Percentiles rank a stretch among this genome's conserved stretches.
Evolutionary conservation across 805 yeast species (phyloP).

Genomic region (Metschnikowia cerradonensis): DNA sequence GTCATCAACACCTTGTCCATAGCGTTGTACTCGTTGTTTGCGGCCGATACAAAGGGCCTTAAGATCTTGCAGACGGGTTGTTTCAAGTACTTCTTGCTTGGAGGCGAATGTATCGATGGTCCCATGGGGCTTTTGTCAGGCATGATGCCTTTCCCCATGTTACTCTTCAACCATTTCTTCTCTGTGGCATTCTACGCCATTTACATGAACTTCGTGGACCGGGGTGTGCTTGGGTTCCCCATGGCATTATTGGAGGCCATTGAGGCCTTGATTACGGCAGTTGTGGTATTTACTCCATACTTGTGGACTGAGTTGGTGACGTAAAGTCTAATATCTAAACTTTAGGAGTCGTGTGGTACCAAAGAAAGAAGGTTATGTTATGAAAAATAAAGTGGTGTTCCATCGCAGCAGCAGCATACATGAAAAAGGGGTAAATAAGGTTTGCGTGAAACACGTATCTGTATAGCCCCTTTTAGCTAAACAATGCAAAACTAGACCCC

Average conservation of each 20-base stretch:
- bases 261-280: constrained; percentile 68
- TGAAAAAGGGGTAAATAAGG: neutral
- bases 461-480: too few relatives aligned
- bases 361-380: too few relatives aligned
- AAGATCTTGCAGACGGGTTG: constrained; percentile 80
- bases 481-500: too few relatives aligned
- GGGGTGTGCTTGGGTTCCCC: constrained; percentile 67
- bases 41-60: constrained; percentile 71
- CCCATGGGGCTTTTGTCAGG: constrained; percentile 88
- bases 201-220: constrained; percentile 57
- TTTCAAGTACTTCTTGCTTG: constrained; percentile 76
- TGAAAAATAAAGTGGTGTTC: neutral
- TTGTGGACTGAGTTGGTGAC: constrained; percentile 47
- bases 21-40: constrained; percentile 85
- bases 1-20: constrained; percentile 88
- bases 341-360: too few relatives aligned
- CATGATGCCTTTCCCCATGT: constrained; percentile 66
- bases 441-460: too few relatives aligned
- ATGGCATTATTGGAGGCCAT: constrained; percentile 67
- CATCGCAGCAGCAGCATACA: neutral
- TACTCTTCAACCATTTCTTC: constrained; percentile 81
- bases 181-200: constrained; percentile 86
- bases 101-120: constrained; percentile 72
- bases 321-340: neutral
- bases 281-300: constrained; percentile 75